Evolutionary conservation across 768 basidiomycete species (phyloP).

Genomic region (Mycena olivaceomarginata): DNA sequence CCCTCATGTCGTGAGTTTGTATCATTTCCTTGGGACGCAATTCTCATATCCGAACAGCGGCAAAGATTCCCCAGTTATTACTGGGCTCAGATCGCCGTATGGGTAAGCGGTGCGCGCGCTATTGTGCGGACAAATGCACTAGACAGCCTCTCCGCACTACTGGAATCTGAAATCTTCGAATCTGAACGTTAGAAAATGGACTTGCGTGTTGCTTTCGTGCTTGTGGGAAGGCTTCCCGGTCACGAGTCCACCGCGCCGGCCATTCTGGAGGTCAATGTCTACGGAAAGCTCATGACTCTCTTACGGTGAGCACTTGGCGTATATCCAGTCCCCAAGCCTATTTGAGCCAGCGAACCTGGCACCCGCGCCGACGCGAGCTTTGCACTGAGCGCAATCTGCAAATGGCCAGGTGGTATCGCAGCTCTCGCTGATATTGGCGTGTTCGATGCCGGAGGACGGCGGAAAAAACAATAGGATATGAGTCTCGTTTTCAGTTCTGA

Average conservation of each 20-base stretch:
- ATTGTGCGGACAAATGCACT: not conserved
- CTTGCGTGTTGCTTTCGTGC: too few relatives aligned
- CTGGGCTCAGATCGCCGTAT: not conserved
- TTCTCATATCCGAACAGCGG: not conserved
- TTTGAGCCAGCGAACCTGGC: too few relatives aligned
- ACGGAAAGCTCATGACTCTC: too few relatives aligned
- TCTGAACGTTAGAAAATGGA: not conserved
- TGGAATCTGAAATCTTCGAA: not conserved
- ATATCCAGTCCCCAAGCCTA: too few relatives aligned
- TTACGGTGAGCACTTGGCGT: too few relatives aligned
- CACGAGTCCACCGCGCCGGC: not conserved
- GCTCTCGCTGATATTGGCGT: too few relatives aligned
- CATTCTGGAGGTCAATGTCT: not conserved
- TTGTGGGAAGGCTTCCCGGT: not conserved
- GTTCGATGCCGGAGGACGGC: too few relatives aligned
- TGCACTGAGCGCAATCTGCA: too few relatives aligned
- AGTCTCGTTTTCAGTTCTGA: too few relatives aligned
- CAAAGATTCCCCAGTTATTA: not conserved
- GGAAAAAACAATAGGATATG: too few relatives aligned
- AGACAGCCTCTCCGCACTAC: not conserved
- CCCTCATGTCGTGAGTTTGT: not conserved
- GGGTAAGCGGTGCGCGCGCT: not conserved
- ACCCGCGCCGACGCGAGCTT: too few relatives aligned
- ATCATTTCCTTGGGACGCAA: not conserved
- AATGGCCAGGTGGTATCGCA: too few relatives aligned